Evolutionary conservation across 2,329 filamentous ascomycete genomes (phyloP), one percentile per base, ranked within the genome.

Genomic region (Xylaria sp.): DNA sequence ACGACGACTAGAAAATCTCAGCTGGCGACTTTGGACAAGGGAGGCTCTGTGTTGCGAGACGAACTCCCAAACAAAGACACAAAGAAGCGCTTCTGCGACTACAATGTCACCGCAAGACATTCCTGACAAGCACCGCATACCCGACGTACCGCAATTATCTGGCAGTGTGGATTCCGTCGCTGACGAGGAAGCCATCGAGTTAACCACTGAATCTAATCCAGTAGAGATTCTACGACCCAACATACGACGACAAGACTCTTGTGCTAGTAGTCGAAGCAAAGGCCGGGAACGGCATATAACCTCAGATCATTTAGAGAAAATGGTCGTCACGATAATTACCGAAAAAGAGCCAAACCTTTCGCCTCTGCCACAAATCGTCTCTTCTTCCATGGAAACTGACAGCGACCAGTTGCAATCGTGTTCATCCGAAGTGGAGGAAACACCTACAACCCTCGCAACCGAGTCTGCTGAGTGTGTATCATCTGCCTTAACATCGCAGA

Each of bases 1-100:
- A 66, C 90, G 93, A 78, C 88, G 96, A 78, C 86, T 98, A 79
- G 96, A 98, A 81, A 98, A 99, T 83, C 86, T 99, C 72, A 97
- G 92, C 80, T 98, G 96, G 96, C 87, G 96, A 76, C 84, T 98
- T 70, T 98, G 94, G 95, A 97, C 94, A 76, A 89, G 94, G 77
- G 94, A 98, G 80, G 95, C 93, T 12, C 94, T 97, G 76, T 97
- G 94, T 82, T 94, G 92, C 81, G 91, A 93, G 71, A 87, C 64
- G n/a, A 58, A 87, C 48, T 85, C 87, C 68, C 85, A 86, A 74
- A 84, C 86, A 75, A 83, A 86, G 65, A 80, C 86, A 46, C 78
- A 81, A 15, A 75, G 81, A 2, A 77, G 81, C 54, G 72, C 57
- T 52, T 25, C 76, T 55, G 74, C 79, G 75, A 61, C 44, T 39